Percentiles rank a stretch among this genome's conserved stretches.
These are phyloP conservation scores for Globisporangium spinosum DNA, from an alignment of 352 stramenopile species.

Conservation along the genomic window DNA sequence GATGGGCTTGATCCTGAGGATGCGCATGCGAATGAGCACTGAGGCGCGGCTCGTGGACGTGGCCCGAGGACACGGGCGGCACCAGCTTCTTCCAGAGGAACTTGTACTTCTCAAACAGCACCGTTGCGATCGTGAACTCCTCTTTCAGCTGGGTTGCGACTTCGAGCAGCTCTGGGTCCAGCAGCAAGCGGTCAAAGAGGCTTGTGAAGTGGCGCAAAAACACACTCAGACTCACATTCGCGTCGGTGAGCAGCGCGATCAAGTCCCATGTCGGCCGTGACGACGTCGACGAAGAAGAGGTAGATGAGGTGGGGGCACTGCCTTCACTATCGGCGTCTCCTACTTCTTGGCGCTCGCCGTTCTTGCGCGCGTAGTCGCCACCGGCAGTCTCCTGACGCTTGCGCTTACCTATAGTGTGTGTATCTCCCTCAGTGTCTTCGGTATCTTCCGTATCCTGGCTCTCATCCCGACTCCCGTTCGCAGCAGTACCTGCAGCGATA, in stretches of 20 bases:
- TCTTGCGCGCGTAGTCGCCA: slow-evolving; percentile 1
- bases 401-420: slow-evolving; percentile 2
- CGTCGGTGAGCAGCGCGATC: slow-evolving; percentile 38
- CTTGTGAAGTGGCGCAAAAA: slow-evolving; percentile 75
- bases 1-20: slow-evolving; percentile 21
- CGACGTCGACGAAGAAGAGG: not conserved
- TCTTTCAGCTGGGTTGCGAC: slow-evolving; percentile 76
- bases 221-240: slow-evolving; percentile 50
- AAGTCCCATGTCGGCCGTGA: slow-evolving; percentile 24
- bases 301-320: not conserved
- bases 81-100: slow-evolving; percentile 50
- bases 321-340: not conserved
- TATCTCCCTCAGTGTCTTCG: not conserved
- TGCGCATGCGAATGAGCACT: not conserved
- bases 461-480: not conserved
- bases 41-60: slow-evolving; percentile 13
- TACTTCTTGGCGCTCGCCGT: not conserved
- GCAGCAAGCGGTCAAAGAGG: slow-evolving; percentile 75
- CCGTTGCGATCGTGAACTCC: slow-evolving; percentile 66
- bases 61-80: not conserved
- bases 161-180: slow-evolving; percentile 66
- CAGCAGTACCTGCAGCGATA: not conserved
- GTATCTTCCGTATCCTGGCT: not conserved
- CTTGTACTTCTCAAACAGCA: slow-evolving; percentile 80
- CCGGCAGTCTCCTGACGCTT: slow-evolving; percentile 8